phyloP scores from a whole-genome alignment of 2,329 filamentous ascomycete species.

The Coniochaeta pulveracea region DNA sequence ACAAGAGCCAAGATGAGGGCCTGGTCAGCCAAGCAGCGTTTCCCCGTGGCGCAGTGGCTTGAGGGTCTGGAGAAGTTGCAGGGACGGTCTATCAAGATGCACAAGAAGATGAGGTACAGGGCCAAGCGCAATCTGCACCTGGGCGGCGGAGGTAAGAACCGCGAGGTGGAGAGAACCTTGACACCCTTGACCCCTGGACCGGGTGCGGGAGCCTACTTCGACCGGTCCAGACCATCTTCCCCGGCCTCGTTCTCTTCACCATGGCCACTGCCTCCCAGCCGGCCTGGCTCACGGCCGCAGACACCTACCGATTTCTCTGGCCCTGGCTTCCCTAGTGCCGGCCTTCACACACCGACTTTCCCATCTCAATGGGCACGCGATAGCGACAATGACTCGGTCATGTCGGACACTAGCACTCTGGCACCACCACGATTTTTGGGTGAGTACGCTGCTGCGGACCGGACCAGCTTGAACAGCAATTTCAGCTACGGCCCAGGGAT shows the following conservation, averaged over 20 bases:
- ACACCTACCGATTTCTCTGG: conserved; percentile 2
- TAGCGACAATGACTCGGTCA: conserved; percentile 6
- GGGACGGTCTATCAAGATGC: conserved; percentile 34
- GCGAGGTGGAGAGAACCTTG: conserved; percentile 1
- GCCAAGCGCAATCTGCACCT: conserved; percentile 2
- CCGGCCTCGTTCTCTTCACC: conserved; percentile 1
- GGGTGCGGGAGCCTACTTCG: background rate
- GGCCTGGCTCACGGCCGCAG: background rate
- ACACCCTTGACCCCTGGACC: conserved; percentile 1
- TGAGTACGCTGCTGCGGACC: conserved; percentile 1
- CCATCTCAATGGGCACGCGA: conserved; percentile 2
- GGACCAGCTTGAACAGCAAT: conserved; percentile 1
- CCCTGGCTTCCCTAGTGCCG: background rate
- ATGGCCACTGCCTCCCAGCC: conserved; percentile 1
- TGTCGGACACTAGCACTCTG: conserved; percentile 7
- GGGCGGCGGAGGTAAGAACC: background rate
- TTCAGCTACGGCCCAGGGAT: too few species aligned
- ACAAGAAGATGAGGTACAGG: conserved; percentile 7
- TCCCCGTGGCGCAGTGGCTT: conserved; percentile 55
- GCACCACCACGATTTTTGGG: conserved; percentile 7
- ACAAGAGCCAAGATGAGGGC: conserved; percentile 51
- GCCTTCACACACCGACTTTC: conserved; percentile 5
- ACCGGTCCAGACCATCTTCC: too few species aligned
- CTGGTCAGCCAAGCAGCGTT: conserved; percentile 49
- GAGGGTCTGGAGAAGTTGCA: conserved; percentile 52